Evolutionary conservation across 108 stramenopile genomes (phyloP).

Genomic region (Skeletonema tropicum): DNA sequence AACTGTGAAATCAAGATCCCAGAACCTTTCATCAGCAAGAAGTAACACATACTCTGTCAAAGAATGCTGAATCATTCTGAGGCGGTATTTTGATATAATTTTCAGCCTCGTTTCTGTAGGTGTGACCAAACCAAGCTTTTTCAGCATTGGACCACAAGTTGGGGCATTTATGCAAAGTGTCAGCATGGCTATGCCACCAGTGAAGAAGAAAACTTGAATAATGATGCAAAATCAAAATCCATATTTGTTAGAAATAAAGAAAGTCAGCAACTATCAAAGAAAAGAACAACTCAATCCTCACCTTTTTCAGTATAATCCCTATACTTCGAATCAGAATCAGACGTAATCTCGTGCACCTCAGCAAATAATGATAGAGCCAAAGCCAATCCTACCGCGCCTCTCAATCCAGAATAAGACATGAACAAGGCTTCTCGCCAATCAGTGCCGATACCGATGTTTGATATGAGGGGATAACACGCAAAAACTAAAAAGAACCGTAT

Average conservation of each 20-base stretch:
- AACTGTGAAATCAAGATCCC: slow-evolving; percentile 15
- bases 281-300: too few relatives aligned
- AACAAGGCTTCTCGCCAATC: slow-evolving; percentile 40
- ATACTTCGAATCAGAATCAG: neutral
- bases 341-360: slow-evolving; percentile 10
- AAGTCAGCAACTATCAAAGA: too few relatives aligned
- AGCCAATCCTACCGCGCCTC: slow-evolving; percentile 50
- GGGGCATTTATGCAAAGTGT: slow-evolving; percentile 15
- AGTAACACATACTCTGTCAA: neutral
- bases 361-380: slow-evolving; percentile 37
- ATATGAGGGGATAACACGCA: slow-evolving; percentile 24
- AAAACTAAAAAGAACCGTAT: slow-evolving; percentile 44
- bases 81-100: slow-evolving; percentile 1
- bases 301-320: slow-evolving; percentile 2
- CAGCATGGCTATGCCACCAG: slow-evolving; percentile 21
- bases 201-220: slow-evolving; percentile 2
- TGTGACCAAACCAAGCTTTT: slow-evolving; percentile 9
- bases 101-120: slow-evolving; percentile 6
- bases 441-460: slow-evolving; percentile 34
- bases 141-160: slow-evolving; percentile 9
- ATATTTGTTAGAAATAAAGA: too few relatives aligned
- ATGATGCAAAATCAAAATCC: too few relatives aligned
- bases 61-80: neutral
- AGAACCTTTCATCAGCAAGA: slow-evolving; percentile 21
- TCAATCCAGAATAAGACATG: slow-evolving; percentile 36